phyloP scores from a whole-genome alignment of 2,329 filamentous ascomycete species.

The Cordyceps farinosa region DNA sequence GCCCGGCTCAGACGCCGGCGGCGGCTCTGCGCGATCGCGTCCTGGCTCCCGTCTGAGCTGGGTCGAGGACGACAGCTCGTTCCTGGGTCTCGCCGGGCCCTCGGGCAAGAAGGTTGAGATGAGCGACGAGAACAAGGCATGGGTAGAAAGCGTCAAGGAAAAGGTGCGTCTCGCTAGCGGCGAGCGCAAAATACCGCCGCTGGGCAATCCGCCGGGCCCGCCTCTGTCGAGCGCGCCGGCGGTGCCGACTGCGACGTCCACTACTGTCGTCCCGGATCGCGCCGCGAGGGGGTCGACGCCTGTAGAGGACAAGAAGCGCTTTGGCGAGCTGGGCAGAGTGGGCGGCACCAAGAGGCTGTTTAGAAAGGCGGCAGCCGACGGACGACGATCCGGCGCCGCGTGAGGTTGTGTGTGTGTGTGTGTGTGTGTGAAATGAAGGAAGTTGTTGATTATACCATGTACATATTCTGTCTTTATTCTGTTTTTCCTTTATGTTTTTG shows the following conservation, averaged over 20 bases:
- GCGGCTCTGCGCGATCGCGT: slow-evolving; percentile 37
- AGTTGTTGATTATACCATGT: slow-evolving; percentile 16
- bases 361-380: slow-evolving; percentile 38
- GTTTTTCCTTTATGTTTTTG: background rate
- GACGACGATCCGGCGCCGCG: slow-evolving; percentile 3
- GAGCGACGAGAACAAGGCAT: slow-evolving; percentile 70
- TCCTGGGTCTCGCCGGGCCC: slow-evolving; percentile 68
- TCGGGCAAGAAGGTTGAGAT: slow-evolving; percentile 61
- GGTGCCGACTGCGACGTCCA: background rate
- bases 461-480: background rate
- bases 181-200: slow-evolving; percentile 40
- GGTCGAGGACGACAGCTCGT: slow-evolving; percentile 56
- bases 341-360: slow-evolving; percentile 72
- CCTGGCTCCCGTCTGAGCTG: slow-evolving; percentile 54
- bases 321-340: slow-evolving; percentile 68
- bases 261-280: background rate
- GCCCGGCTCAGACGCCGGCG: slow-evolving; percentile 43
- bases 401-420: background rate
- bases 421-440: background rate
- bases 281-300: slow-evolving; percentile 1
- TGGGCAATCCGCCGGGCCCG: slow-evolving; percentile 22
- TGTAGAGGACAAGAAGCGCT: slow-evolving; percentile 37
- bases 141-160: slow-evolving; percentile 81
- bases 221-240: slow-evolving; percentile 1
- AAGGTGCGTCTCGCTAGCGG: slow-evolving; percentile 70